Base-by-base conservation (phyloP, 768 basidiomycete genomes). In the Dacryopinax primogenitus region DNA sequence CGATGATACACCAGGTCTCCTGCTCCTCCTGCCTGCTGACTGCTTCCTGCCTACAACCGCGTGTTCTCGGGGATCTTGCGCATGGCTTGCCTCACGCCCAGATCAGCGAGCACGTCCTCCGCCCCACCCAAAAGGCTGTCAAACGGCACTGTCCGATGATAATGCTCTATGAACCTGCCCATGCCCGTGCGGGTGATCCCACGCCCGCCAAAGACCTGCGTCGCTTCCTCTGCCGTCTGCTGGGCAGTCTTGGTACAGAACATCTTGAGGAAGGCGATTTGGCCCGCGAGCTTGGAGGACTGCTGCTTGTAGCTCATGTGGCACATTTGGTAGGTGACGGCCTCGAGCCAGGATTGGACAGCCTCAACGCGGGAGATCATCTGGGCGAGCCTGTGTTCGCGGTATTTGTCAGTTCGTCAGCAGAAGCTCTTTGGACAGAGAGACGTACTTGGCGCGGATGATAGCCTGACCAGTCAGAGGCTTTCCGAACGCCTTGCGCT, bases 401-500 rank as follows among this genome's bases (percentile, higher is more conserved):
- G 32, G 9, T 7, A 21, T 21, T 33, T 2, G 44, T 1, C 15
- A 15, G 6, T 28, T 37, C 7, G 23, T 63, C 30, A 21, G 62
- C 11, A 0, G 3, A 28, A 18, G 28, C 23, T 26, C 62, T 12
- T 6, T 28, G 1, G 12, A 2, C 2, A n/a, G 18, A 47, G 16
- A 26, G 15, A 66, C 74, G 66, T 47, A 74, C 79, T 93, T 96
- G 45, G 83, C 77, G 23, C 94, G 85, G 70, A 98, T 89, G 66
- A 97, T 88, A 0, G 93, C 84, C 72, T 92, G 88, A 1, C 87
- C 83, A 41, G 77, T 71, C 21, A 95, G 77, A 1, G 87, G 90
- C 74, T 89, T 93, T 62, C 93, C 94, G 70, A 95, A 95, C 9
- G 91, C 93, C 71, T 90, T 87, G 41, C 94, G 85, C 73, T 96